Evolutionary conservation across 179 eudicot species (phyloP), one percentile per base, ranked within the genome.

Genomic region (Amaranthus tricolor): DNA sequence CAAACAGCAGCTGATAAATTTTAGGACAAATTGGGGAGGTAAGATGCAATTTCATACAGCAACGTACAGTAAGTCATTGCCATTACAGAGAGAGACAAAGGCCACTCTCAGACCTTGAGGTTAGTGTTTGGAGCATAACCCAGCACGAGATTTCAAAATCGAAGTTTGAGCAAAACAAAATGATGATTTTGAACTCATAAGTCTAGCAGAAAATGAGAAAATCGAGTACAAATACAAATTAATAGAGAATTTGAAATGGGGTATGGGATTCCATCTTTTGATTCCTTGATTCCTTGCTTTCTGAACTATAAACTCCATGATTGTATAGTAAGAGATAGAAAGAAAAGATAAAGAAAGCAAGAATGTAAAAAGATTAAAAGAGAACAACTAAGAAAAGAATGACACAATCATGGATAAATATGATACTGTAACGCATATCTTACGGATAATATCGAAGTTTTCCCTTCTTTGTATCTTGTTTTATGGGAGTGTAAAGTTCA

Each of bases 391-490:
- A 19, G 20, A 15, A 72, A 31, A 8, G 48, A 51, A 15, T 40
- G 14, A 58, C 47, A 6, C 56, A 21, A 68, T 10, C 14, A 48
- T n/a, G 31, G 63, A 47, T 65, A 19, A n/a, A 24, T 51, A 48
- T 47, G 68, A 65, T n/a, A 54, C 13, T 31, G 6, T 1, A 71
- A 66, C 31, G 71, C 24, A 63, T 56, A 74, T 67, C 94, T 89
- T 89, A 94, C 98, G 98, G 98, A 66, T 94, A 94, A 82, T 86
- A 94, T 74, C 98, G 85, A 71, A 94, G 97, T 72, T 94, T 92
- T 78, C 98, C 98, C 81, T 94, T 94, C 81, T 94, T 94, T 5
- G 98, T 94, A 71, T 94, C 98, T 83, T 94, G 98, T 80, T 94
- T 94, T 74, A 94, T 89, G 48, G 98, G 98, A 77, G 98, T 94